Evolutionary conservation across 1,284 basidiomycete species (phyloP), one percentile per base, ranked within the genome.

Genomic region (Cerioporus squamosus): DNA sequence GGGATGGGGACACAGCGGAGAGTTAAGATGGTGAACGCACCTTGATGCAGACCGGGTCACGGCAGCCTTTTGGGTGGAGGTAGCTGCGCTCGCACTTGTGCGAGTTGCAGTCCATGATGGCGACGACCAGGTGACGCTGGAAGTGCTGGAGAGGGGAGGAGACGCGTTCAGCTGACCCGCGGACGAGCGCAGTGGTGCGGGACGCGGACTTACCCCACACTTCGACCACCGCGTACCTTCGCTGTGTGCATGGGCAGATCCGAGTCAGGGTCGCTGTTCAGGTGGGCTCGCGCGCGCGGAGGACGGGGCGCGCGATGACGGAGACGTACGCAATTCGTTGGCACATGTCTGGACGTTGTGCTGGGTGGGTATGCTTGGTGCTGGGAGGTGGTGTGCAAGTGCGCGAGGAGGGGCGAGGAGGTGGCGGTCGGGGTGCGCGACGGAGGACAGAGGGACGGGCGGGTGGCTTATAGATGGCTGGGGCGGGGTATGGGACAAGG

Each of bases 211-310:
- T 73, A 90, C 87, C 68, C 84, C 84, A 74, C 87, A 90, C 64
- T 78, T 79, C 51, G 76, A 73, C 88, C 88, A 90, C 31, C 81
- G 81, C 33, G 87, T 90, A 71, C 88, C 87, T 80, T 89, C 82
- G 63, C 88, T 90, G 72, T 12, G 10, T 3, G 10, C 26, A 36
- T 10, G 3, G 29, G 29, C 29, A 29, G 29, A 36, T 36, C 33
- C 55, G 56, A 60, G 53, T 50, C 39, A 46, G 57, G 57, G 54
- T 60, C 17, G 43, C 26, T 24, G 45, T n/a, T 42, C 45, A 22
- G 26, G 26, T 29, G 38, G 24, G 22, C n/a, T 18, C 12, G 55
- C 23, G 52, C 26, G 17, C 24, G 14, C 38, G 20, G 24, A 46
- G 47, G 49, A 39, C 29, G n/a, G 49, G 46, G 15, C 29, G 26